phyloP scores from a whole-genome alignment of 441 rosid species.

The Arabidopsis lyrata region DNA sequence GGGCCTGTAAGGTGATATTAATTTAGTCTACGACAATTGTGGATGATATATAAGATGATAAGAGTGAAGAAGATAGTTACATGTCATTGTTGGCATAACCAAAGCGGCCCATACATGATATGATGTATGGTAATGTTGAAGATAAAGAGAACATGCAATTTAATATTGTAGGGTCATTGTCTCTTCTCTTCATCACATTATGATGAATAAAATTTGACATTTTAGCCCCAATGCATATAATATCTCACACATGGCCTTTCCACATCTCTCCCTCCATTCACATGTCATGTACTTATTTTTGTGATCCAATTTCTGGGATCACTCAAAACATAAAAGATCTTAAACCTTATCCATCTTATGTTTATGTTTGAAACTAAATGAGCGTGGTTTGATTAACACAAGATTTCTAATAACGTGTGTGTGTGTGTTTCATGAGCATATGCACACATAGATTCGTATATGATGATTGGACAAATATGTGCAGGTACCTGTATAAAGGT shows the following conservation, averaged over 20 bases:
- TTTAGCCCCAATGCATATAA: slow-evolving; percentile 25
- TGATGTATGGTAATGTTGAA: slow-evolving; percentile 24
- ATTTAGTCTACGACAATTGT: background rate
- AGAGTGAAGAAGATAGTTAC: slow-evolving; percentile 18
- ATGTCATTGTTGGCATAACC: no score
- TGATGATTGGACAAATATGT: slow-evolving; percentile 24
- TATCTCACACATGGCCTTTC: slow-evolving; percentile 46
- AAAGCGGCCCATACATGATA: slow-evolving; percentile 26
- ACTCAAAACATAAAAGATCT: slow-evolving; percentile 23
- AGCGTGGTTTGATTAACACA: background rate
- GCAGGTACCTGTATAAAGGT: slow-evolving; percentile 34
- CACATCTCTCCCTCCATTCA: slow-evolving; percentile 32
- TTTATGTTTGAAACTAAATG: background rate
- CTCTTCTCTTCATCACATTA: slow-evolving; percentile 38
- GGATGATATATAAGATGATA: background rate
- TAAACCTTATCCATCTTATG: slow-evolving; percentile 10
- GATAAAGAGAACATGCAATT: slow-evolving; percentile 35
- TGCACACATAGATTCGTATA: background rate
- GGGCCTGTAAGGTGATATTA: background rate
- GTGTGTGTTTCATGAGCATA: background rate
- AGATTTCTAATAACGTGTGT: background rate
- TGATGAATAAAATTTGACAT: slow-evolving; percentile 22
- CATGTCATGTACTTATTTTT: slow-evolving; percentile 31
- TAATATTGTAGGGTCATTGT: slow-evolving; percentile 46
- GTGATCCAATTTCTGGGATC: slow-evolving; percentile 28